These are phyloP conservation scores for Pyronema domesticum DNA, from an alignment of 495 filamentous ascomycete genomes.

Conservation along the genomic window DNA sequence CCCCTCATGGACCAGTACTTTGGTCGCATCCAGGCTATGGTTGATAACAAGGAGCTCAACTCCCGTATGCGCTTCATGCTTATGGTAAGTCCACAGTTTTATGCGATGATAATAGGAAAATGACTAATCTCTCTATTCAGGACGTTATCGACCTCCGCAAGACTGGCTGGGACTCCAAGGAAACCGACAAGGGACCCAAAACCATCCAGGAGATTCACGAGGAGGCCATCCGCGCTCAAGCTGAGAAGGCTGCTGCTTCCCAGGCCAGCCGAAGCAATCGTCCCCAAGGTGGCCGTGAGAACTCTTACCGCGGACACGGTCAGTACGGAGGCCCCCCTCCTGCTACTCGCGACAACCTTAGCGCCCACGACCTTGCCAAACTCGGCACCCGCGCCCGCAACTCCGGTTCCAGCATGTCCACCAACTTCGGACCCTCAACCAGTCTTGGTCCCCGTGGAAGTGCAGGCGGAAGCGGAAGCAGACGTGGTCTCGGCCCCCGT, in stretches of 20 bases:
- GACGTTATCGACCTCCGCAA: constrained; percentile 73
- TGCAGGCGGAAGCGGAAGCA: constrained; percentile 59
- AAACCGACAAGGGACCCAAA: constrained; percentile 81
- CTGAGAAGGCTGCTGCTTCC: constrained; percentile 48
- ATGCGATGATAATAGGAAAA: not conserved
- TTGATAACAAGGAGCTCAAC: constrained; percentile 56
- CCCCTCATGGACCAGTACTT: constrained; percentile 91
- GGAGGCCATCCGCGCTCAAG: constrained; percentile 59
- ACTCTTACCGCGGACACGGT: constrained; percentile 49
- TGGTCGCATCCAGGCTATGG: constrained; percentile 59
- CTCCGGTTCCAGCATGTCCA: constrained; percentile 51
- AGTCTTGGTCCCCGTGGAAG: constrained; percentile 48
- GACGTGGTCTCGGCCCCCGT: constrained; percentile 42
- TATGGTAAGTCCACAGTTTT: constrained; percentile 37
- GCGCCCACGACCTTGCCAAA: constrained; percentile 72
- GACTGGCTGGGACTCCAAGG: constrained; percentile 64
- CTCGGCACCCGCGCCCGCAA: constrained; percentile 43
- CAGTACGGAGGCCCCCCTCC: constrained; percentile 14
- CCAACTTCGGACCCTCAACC: constrained; percentile 49
- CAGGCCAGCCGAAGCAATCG: constrained; percentile 40
- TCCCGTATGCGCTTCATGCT: constrained; percentile 90
- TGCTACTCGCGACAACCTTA: constrained; percentile 42
- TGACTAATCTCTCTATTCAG: constrained; percentile 23
- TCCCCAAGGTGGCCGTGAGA: constrained; percentile 49
- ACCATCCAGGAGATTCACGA: constrained; percentile 80